Base-by-base conservation (phyloP, 1,284 basidiomycete genomes). In the Garcileccinum viscosum region DNA sequence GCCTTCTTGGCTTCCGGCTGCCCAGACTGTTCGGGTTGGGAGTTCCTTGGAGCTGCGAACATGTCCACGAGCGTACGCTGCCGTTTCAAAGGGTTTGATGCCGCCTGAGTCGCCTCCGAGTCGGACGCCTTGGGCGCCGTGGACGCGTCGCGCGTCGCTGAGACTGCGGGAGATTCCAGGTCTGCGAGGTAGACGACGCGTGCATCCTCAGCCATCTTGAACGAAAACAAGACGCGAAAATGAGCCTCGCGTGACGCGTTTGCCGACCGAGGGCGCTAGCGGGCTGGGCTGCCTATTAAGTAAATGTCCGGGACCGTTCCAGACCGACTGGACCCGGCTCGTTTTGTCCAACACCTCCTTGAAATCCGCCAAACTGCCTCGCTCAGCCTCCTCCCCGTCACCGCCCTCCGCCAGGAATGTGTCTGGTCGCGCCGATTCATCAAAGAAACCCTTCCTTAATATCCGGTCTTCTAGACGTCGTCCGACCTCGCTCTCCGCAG, bases 301-400 rank as follows among this genome's bases (percentile, higher is more conserved):
- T 77, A 22, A 37, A 53, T 17, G 17, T 53, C 65, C 62, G 66
- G 5, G 11, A 19, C 60, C 73, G 64, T 44, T 37, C 33, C 22
- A 58, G 56, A 32, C 56, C 56, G 58, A 62, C 35, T 44, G 40
- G 62, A 22, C 60, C 56, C 9, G 58, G 60, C 56, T n/a, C 38
- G 32, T 65, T 68, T 53, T 42, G 27, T 59, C 24, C 62, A 65
- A 47, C 17, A 50, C 35, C 53, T 64, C 42, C 30, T 37, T 50
- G 9, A 77, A 73, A 66, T 73, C 63, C 14, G 70, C 70, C 88
- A 92, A 87, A 76, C 89, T 93, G 91, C 85, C 90, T 84, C 90
- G 91, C 74, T 93, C 92, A 84, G 84, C 84, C 63, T 93, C 92
- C 19, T 93, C 93, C 5, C 92, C 91, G 1, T 93, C 92, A 42